Evolutionary conservation across 108 stramenopile species (phyloP), one percentile per base, ranked within the genome.

Genomic region (Craspedostauros australis): DNA sequence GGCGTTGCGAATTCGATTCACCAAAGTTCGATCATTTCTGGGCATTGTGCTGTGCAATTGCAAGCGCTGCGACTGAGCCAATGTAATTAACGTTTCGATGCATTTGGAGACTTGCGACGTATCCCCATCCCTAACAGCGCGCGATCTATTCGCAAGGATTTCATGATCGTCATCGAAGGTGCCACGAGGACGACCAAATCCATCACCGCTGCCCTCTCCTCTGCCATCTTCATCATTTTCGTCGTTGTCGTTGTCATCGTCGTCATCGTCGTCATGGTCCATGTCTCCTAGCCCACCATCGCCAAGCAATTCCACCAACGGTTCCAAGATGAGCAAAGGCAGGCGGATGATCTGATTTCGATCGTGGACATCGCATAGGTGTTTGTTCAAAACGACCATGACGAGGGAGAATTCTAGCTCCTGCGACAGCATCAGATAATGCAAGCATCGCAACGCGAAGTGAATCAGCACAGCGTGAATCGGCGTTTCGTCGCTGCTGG

Each of bases 361-460:
- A 46, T 73, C 69, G 37, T 61, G 56, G 21, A 82, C 41, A 31
- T 30, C 22, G 43, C 72, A 73, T 8, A 88, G 50, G 42, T 70
- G 68, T 43, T 88, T 88, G 19, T 63, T 68, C 22, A 88, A 42
- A 32, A 88, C 87, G 18, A 62, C 77, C 14, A 84, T 66, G 0
- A 88, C 87, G 19, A 84, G 37, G 47, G 68, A 60, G 67, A 80
- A 88, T 47, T 84, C 87, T 37, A 88, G 50, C 37, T 84, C 87
- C 30, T 79, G 70, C 16, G 75, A 59, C 19, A 72, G 27, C 9
- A 84, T 64, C 27, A 88, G 58, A 57, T 75, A 72, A 31, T 80
- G 72, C 11, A 88, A 56, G 0, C 62, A 38, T 32, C 67, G 23
- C 1, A 88, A 47, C 0, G 87, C 75, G 39, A 70, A 80, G 39